Percentiles rank a stretch among this genome's conserved stretches.
Conservation (phyloP, 768 basidiomycete species). For the Phylloporus sp. region DNA sequence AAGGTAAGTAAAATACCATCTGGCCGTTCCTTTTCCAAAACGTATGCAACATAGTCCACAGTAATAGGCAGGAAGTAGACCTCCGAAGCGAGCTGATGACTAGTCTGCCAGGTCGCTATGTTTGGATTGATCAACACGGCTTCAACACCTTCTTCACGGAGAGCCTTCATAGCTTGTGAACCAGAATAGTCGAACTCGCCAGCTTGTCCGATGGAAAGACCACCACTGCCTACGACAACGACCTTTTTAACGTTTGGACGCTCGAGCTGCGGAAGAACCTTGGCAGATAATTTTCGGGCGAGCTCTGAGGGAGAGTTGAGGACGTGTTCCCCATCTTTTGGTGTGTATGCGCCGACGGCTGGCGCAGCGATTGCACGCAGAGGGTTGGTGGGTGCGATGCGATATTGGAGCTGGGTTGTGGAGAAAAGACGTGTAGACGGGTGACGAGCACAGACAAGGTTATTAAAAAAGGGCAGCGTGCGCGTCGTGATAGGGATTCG, state of each 20-base stretch:
- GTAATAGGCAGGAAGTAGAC: constrained; percentile 98
- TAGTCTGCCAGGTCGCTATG: constrained; percentile 99
- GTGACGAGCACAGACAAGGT: constrained; percentile 16
- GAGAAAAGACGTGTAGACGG: constrained; percentile 48
- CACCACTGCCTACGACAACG: constrained; percentile 93
- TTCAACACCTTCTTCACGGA: constrained; percentile 91
- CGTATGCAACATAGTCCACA: constrained; percentile 96
- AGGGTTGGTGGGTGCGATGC: constrained; percentile 45
- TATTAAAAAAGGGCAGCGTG: constrained; percentile 13
- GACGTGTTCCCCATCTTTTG: constrained; percentile 65
- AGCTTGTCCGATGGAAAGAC: constrained; percentile 95
- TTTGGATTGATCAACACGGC: constrained; percentile 98
- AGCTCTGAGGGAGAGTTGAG: constrained; percentile 94
- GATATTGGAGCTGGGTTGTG: constrained; percentile 36
- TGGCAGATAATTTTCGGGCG: constrained; percentile 89
- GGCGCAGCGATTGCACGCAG: constrained; percentile 69
- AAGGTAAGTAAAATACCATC: constrained; percentile 97
- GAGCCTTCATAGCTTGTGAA: constrained; percentile 96
- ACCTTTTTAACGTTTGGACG: constrained; percentile 93
- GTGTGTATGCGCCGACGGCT: constrained; percentile 66
- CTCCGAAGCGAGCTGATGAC: constrained; percentile 92
- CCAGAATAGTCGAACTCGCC: constrained; percentile 99
- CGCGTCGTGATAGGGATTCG: constrained; percentile 14
- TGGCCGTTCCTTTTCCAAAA: constrained; percentile 96
- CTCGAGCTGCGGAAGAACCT: constrained; percentile 87